phyloP scores from a whole-genome alignment of 495 filamentous ascomycete species.

The Penicillium cinerascens region DNA sequence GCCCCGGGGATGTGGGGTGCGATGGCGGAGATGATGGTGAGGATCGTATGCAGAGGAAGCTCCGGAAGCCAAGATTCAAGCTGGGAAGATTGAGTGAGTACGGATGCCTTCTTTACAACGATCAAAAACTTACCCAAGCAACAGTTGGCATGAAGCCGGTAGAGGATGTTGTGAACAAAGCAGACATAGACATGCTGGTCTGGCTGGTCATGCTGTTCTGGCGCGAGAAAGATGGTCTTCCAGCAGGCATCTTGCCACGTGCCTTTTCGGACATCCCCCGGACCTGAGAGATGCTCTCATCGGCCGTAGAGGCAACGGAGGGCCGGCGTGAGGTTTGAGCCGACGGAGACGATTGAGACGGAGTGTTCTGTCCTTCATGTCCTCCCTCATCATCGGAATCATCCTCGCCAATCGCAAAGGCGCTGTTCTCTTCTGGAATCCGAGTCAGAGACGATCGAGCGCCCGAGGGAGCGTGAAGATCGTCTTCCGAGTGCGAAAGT shows the following conservation, averaged over 20 bases:
- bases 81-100: constrained; percentile 42
- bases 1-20: constrained; percentile 44
- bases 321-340: constrained; percentile 65
- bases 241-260: constrained; percentile 92
- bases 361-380: constrained; percentile 52
- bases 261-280: constrained; percentile 98
- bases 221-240: constrained; percentile 75
- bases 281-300: constrained; percentile 80
- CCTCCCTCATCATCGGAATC: constrained; percentile 75
- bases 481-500: constrained; percentile 63
- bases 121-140: constrained; percentile 57
- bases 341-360: constrained; percentile 67
- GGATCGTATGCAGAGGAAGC: constrained; percentile 84
- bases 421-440: constrained; percentile 74
- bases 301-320: constrained; percentile 67
- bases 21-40: constrained; percentile 68
- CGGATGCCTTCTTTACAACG: not conserved
- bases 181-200: constrained; percentile 61
- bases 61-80: constrained; percentile 93
- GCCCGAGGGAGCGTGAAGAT: constrained; percentile 60
- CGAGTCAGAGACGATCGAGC: constrained; percentile 62
- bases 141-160: constrained; percentile 74
- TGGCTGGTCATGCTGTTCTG: constrained; percentile 91
- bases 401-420: constrained; percentile 88
- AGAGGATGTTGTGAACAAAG: constrained; percentile 45